These are phyloP conservation scores for Avena atlantica DNA, from an alignment of 176 grass and related monocot species.

Conservation along the genomic window DNA sequence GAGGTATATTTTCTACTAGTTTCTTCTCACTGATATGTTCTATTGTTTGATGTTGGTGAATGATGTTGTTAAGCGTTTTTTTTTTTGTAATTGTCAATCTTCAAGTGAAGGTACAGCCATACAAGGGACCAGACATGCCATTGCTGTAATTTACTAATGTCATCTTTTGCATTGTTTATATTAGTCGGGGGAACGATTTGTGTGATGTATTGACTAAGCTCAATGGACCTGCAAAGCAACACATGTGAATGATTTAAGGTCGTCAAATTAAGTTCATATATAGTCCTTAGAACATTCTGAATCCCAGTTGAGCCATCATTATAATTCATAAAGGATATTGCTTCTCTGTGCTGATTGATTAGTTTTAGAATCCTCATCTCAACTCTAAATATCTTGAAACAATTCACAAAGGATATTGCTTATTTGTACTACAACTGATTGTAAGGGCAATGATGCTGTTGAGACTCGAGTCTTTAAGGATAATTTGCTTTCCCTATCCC, in stretches of 20 bases:
- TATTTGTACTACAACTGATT: not conserved
- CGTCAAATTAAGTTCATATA: not conserved
- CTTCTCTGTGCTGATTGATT: not conserved
- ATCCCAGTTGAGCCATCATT: not conserved
- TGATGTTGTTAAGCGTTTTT: slow-evolving; percentile 28
- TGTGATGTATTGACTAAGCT: not conserved
- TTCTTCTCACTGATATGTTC: slow-evolving; percentile 3
- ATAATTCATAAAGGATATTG: not conserved
- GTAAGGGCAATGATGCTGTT: not conserved
- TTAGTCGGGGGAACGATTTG: not conserved
- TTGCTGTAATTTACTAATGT: slow-evolving; percentile 5
- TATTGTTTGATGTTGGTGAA: slow-evolving; percentile 17
- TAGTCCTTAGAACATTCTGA: not conserved
- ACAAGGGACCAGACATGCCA: not conserved
- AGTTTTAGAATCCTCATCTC: slow-evolving; percentile 9
- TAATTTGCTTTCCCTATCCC: not conserved
- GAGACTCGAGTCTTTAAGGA: slow-evolving; percentile 13
- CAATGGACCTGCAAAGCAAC: slow-evolving; percentile 9
- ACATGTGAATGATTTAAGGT: not conserved
- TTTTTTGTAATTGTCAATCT: slow-evolving; percentile 15
- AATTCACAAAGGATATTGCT: not conserved
- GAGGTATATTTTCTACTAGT: slow-evolving; percentile 57
- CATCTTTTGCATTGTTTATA: not conserved
- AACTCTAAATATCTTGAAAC: not conserved
- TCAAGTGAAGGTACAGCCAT: not conserved